A percentile compares a stretch with the other conserved stretches of the same genome.
These are phyloP conservation scores for Colletotrichum kahawae DNA, from an alignment of 2,329 filamentous ascomycete genomes.

Conservation along the genomic window DNA sequence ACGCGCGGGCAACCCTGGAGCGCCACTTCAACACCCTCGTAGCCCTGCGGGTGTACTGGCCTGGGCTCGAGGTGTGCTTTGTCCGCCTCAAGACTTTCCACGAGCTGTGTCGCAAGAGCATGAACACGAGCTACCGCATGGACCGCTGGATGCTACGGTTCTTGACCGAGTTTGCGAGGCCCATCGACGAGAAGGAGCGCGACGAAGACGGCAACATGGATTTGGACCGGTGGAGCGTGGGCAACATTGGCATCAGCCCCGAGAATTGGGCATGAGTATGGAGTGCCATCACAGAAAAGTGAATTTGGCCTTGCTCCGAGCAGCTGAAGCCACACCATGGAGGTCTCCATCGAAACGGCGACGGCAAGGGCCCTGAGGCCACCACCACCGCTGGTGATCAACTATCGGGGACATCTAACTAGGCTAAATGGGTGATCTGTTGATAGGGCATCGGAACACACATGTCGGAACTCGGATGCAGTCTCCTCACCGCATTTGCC, in stretches of 20 bases:
- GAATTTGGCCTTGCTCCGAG: too few relatives aligned
- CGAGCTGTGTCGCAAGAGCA: constrained; percentile 40
- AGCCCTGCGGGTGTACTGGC: constrained; percentile 44
- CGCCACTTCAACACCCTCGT: constrained; percentile 51
- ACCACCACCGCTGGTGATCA: background rate
- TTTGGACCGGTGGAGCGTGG: constrained; percentile 22
- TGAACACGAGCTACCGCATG: constrained; percentile 42
- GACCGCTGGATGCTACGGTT: constrained; percentile 48
- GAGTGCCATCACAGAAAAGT: too few relatives aligned
- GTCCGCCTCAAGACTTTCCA: constrained; percentile 46
- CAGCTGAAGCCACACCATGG: too few relatives aligned
- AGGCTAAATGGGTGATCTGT: background rate
- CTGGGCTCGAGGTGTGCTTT: constrained; percentile 41
- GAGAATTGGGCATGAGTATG: constrained; percentile 21
- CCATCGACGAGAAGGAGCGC: constrained; percentile 32
- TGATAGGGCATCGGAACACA: background rate
- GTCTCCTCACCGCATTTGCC: background rate
- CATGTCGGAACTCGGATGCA: background rate
- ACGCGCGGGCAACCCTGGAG: constrained; percentile 41
- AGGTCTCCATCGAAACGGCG: background rate
- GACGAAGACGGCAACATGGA: constrained; percentile 21
- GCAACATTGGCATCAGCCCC: constrained; percentile 24
- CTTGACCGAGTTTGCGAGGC: constrained; percentile 34
- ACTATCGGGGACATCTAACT: background rate
- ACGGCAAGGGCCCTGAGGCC: background rate